Evolutionary conservation across 2,329 filamentous ascomycete genomes (phyloP), one percentile per base, ranked within the genome.

Genomic region (Hypoxylon rubiginosum): DNA sequence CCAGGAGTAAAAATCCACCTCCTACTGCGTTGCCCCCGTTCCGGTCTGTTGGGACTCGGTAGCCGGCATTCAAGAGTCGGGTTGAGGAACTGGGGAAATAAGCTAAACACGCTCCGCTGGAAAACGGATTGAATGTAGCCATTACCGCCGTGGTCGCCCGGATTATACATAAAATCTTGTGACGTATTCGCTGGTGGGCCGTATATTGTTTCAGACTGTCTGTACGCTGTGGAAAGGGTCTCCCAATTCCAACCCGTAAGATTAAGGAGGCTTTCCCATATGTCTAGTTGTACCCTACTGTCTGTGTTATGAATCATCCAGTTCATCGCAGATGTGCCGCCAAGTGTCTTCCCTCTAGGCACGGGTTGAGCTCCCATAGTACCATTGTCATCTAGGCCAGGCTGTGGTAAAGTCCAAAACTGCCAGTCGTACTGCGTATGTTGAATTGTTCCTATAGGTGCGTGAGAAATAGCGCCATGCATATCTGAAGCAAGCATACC

Each of bases 231-330:
- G n/a, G 58, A 55, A 39, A 62, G 43, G 19, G 54, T 36, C 13
- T 62, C 32, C 54, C 55, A 66, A 45, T 66, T 66, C 64, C 58
- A 66, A 21, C 59, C 43, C 6, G 58, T 59, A 15, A 62, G 55
- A 34, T 66, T 62, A 11, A 66, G 50, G 10, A 66, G 41, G 34
- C 45, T 45, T 41, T 66, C 64, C 63, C 54, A 63, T 17, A 59
- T 48, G 34, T 66, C 64, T 19, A 66, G 50, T 43, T 62, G 64
- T 17, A 57, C 58, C 15, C 58, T 54, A 26, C 58, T 62, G 34
- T 58, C 49, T 6, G 55, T 55, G 28, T 62, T 66, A 52, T 60
- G 64, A 21, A 66, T 63, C 59, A 66, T 66, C 58, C 54, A 66
- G 34, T 63, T 66, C 64, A 62, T 66, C 30, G 64, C 58, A 32